Conservation (phyloP, 805 yeast species). For the Starmerella gropengiesseri region DNA sequence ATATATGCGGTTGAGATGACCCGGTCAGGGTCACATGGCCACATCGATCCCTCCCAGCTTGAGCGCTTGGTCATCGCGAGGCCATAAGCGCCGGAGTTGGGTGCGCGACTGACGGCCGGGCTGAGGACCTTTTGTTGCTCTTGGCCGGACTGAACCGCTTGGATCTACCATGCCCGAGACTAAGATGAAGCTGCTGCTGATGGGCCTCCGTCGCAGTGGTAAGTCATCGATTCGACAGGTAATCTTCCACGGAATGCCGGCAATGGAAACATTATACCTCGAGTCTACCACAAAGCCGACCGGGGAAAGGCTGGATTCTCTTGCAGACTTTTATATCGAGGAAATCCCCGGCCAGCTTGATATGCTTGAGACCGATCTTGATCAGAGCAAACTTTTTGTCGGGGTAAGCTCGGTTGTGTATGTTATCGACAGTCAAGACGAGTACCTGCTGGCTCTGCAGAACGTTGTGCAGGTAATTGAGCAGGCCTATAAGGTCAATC, state of each 20-base stretch:
- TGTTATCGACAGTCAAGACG: constrained; percentile 93
- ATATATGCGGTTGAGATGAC: too few relatives aligned
- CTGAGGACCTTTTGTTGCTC: too few relatives aligned
- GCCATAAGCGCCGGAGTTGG: neutral
- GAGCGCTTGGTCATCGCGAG: too few relatives aligned
- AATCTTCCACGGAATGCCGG: constrained; percentile 93
- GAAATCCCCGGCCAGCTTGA: constrained; percentile 92
- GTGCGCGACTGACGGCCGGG: neutral
- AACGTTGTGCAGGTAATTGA: constrained; percentile 80
- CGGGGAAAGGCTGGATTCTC: constrained; percentile 67
- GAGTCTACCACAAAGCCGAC: constrained; percentile 88
- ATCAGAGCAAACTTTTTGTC: constrained; percentile 56
- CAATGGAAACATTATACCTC: constrained; percentile 78
- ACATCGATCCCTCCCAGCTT: too few relatives aligned
- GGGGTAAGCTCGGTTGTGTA: constrained; percentile 85
- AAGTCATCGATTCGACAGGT: constrained; percentile 93
- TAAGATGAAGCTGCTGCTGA: constrained; percentile 40
- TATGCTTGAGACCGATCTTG: constrained; percentile 75
- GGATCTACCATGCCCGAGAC: neutral
- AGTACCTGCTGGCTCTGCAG: constrained; percentile 81
- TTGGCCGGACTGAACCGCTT: too few relatives aligned
- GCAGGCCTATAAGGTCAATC: constrained; percentile 75
- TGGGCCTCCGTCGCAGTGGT: constrained; percentile 76
- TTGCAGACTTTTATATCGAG: constrained; percentile 79
- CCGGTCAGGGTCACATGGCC: too few relatives aligned